Evolutionary conservation across 1,284 basidiomycete species (phyloP), one percentile per base, ranked within the genome.

Genomic region (Tilletia walkeri): DNA sequence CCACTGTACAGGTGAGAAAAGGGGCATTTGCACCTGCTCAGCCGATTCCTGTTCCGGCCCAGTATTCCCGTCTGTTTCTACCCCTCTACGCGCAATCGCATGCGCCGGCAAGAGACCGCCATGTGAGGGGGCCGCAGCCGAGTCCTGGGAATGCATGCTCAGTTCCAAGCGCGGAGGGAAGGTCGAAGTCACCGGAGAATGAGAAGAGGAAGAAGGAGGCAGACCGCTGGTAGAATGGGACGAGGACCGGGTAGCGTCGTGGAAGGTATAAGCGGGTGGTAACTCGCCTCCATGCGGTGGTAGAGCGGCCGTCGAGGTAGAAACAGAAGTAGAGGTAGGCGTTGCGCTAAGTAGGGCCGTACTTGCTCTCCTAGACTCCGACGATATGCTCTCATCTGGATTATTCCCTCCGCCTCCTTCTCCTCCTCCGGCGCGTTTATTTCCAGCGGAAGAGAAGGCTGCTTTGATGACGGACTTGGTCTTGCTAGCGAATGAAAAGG

Each of bases 401-500:
- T 49, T 49, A n/a, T 49, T 53, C 9, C n/a, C 24, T n/a, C 9
- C n/a, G n/a, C n/a, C n/a, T n/a, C n/a, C 50, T 53, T 9, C n/a
- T 7, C 50, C 50, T 7, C 12, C 18, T 10, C 12, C 10, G 18
- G 50, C n/a, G n/a, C 7, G 50, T 20, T 53, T 30, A 7, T 53
- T 53, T 6, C 50, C 50, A 14, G 41, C 41, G 18, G 50, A 53
- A 18, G 18, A 7, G 34, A 61, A 34, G 30, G 56, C 56, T 10
- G 56, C 56, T 30, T 61, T 61, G 56, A 61, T 61, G 7, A 36
- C 56, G 24, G 18, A 20, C 24, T 61, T 61, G 24, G 56, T 61
- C 56, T 61, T 61, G 36, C 56, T 61, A 4, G 56, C 56, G 34
- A 61, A 38, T 9, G 56, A 61, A 30, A 61, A 61, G 24, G 56